Conservation (phyloP, 257 asterid genomes). For the Thymus mandschuricus region DNA sequence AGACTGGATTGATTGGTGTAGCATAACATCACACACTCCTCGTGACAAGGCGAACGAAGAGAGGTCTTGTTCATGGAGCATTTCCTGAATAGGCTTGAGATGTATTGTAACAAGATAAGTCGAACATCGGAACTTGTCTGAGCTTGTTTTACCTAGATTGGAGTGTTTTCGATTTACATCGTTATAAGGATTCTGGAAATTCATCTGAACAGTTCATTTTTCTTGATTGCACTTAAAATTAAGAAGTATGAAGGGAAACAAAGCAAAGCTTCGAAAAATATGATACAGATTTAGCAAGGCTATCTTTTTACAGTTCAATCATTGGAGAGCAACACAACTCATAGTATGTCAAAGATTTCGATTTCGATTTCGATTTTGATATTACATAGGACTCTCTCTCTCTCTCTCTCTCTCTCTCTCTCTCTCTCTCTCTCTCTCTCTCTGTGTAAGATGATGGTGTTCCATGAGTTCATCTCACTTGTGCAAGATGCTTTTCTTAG, state of each 20-base stretch:
- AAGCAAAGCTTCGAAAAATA: not conserved
- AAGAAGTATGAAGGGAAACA: not conserved
- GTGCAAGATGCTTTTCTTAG: conserved; percentile 69
- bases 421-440: too few species aligned
- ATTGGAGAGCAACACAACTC: not conserved
- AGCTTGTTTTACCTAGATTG: not conserved
- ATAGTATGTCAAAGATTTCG: not conserved
- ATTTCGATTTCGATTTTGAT: too few species aligned
- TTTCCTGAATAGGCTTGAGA: too few species aligned
- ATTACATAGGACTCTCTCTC: not conserved
- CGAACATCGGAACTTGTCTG: not conserved
- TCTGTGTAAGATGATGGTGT: too few species aligned
- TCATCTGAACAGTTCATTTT: not conserved
- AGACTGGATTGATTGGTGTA: not conserved
- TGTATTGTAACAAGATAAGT: not conserved
- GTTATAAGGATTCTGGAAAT: not conserved
- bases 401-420: not conserved
- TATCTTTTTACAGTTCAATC: conserved; percentile 21
- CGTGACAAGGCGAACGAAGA: too few species aligned
- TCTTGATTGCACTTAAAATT: not conserved
- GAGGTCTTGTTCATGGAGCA: too few species aligned
- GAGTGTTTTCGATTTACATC: not conserved
- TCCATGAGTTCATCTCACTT: conserved; percentile 48
- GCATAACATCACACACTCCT: too few species aligned
- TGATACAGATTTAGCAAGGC: not conserved